A percentile compares a stretch with the other conserved stretches of the same genome.
phyloP scores from a whole-genome alignment of 345 rosid genomes.

The Eucalyptus sp. region DNA sequence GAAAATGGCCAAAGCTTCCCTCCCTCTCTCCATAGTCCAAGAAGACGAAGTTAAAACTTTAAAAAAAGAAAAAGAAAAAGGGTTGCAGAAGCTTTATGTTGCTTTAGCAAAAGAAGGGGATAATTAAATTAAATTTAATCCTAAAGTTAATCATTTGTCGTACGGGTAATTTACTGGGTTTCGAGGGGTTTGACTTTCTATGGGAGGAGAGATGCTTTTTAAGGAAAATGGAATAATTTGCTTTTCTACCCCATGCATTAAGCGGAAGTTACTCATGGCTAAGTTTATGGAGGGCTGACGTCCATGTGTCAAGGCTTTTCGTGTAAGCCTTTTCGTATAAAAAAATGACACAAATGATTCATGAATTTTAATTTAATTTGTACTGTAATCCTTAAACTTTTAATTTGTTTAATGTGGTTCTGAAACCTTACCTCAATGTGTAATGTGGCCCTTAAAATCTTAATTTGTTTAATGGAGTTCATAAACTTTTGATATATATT shows the following conservation, averaged over 20 bases:
- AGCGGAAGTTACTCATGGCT: background rate
- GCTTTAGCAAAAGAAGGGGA: background rate
- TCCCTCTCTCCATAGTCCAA: background rate
- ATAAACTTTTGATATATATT: too few species aligned
- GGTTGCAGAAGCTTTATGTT: background rate
- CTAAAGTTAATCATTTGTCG: background rate
- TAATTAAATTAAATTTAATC: background rate
- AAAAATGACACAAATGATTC: accelerated
- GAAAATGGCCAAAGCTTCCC: background rate
- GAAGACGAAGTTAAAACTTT: background rate
- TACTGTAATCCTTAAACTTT: accelerated
- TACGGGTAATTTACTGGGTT: background rate
- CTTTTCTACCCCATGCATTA: background rate
- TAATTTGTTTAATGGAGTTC: accelerated
- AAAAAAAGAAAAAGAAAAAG: too few species aligned
- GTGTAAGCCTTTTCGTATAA: accelerated
- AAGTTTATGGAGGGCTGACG: background rate
- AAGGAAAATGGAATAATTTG: background rate
- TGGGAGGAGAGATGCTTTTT: background rate
- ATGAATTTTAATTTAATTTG: too few species aligned
- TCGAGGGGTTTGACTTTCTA: background rate
- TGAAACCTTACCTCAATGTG: accelerated
- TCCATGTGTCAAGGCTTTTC: background rate
- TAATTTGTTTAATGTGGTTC: accelerated
- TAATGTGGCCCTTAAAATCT: accelerated